Evolutionary conservation across 1,284 basidiomycete species (phyloP), one percentile per base, ranked within the genome.

Genomic region (Cerrena zonata): DNA sequence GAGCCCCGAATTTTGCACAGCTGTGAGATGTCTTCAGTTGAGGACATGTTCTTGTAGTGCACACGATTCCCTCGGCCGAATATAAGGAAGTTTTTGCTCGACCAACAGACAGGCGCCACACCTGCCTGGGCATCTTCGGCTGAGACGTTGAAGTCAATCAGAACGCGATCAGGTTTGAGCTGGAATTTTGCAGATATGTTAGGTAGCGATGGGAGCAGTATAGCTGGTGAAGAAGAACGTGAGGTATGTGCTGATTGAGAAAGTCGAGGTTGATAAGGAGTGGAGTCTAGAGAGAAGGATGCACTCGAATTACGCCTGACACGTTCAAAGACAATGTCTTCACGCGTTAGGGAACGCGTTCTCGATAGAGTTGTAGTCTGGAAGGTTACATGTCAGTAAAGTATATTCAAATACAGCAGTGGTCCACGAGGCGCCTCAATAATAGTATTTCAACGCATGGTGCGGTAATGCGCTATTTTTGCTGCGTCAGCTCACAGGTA

Each of bases 31-130:
- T 75, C 74, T 44, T 77, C 73, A 19, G 26, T 24, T 23, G 57
- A 64, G 27, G 58, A 56, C n/a, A 65, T 56, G 56, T 73, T 75
- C 62, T 78, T 79, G 64, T 67, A 72, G 57, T 79, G 70, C 10
- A 81, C 69, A 23, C 79, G 67, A 56, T 79, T 77, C 3, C 73
- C 75, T 12, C 79, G 74, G 22, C 69, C 72, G 58, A 80, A 81
- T 44, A 74, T 73, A 7, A 78, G 56, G 7, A 73, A 56, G 57
- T 75, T 76, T 15, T 68, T 59, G 7, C 60, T 51, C 1, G 77
- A 77, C 65, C 74, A 77, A 44, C 69, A 65, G 11, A 79, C 58
- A 12, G 76, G 68, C 40, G 59, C 61, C 26, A 47, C 50, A 24
- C 52, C 49, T 15, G 50, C 47, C 25, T 25, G 38, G 39, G 50